Evolutionary conservation across 192 early-diverging fungal genomes (phyloP).

Genomic region (Allomyces macrogynus): DNA sequence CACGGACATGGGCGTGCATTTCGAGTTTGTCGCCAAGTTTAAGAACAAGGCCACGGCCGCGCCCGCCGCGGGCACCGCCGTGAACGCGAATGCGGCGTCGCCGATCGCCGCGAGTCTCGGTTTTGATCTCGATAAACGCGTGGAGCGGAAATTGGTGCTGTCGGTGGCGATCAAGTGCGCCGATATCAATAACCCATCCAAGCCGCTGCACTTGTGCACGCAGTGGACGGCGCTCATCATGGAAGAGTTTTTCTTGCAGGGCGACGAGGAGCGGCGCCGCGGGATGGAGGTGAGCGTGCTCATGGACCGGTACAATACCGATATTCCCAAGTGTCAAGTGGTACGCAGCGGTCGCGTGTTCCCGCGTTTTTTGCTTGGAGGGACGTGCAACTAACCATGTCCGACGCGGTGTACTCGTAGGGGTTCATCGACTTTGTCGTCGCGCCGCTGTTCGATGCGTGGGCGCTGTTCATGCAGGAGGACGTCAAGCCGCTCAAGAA

Average conservation of each 20-base stretch:
- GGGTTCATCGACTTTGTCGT: conserved; percentile 36
- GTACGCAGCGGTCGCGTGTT: conserved; percentile 6
- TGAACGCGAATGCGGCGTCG: neutral
- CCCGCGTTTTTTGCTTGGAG: conserved; percentile 2
- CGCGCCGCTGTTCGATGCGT: conserved; percentile 20
- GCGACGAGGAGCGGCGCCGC: conserved; percentile 21
- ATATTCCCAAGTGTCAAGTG: conserved; percentile 35
- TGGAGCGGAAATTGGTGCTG: conserved; percentile 12
- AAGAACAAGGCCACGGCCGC: conserved; percentile 15
- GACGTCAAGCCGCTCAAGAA: conserved; percentile 12
- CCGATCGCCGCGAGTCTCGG: neutral
- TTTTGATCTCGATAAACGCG: conserved; percentile 14
- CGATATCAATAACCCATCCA: conserved; percentile 32
- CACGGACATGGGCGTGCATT: conserved; percentile 31
- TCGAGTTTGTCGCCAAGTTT: conserved; percentile 29
- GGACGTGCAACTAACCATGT: neutral
- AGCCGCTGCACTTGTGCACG: conserved; percentile 12
- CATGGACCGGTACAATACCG: conserved; percentile 25
- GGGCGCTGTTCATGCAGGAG: conserved; percentile 13
- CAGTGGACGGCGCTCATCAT: conserved; percentile 26
- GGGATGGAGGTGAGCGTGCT: conserved; percentile 24
- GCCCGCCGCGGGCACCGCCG: neutral
- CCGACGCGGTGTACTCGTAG: conserved; percentile 1
- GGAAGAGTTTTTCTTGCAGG: conserved; percentile 30
- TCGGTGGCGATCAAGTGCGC: conserved; percentile 30